Conservation (phyloP, 1,139 yeast genomes). For the Candida glucosophila region DNA sequence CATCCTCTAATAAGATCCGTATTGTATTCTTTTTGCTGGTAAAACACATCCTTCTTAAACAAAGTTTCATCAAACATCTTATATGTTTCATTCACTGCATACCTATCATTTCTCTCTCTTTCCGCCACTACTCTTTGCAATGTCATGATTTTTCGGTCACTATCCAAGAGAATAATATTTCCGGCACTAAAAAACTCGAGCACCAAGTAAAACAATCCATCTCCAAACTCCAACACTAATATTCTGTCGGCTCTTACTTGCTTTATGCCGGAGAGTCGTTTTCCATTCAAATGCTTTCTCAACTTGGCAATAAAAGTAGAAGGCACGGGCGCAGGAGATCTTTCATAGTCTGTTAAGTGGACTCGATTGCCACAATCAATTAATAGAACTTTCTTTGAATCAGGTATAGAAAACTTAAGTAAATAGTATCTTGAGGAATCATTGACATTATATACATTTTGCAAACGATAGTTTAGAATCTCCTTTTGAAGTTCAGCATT, state of each 20-base stretch:
- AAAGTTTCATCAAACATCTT: slow-evolving; percentile 46
- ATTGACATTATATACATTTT: slow-evolving; percentile 77
- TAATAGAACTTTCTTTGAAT: slow-evolving; percentile 65
- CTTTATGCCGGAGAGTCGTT: slow-evolving; percentile 63
- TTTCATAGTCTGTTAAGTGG: slow-evolving; percentile 71
- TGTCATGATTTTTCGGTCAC: slow-evolving; percentile 56
- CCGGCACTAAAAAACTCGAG: slow-evolving; percentile 95
- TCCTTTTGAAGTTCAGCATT: slow-evolving; percentile 53
- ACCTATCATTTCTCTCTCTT: slow-evolving; percentile 49
- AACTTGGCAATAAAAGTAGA: slow-evolving; percentile 79
- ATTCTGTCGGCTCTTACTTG: slow-evolving; percentile 78
- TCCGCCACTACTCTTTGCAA: slow-evolving; percentile 75
- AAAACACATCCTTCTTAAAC: slow-evolving; percentile 23
- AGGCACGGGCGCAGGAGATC: slow-evolving; percentile 75
- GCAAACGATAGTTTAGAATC: slow-evolving; percentile 61
- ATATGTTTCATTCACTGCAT: slow-evolving; percentile 69
- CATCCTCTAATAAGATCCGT: slow-evolving; percentile 36
- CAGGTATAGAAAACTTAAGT: slow-evolving; percentile 76
- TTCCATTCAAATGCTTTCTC: slow-evolving; percentile 76
- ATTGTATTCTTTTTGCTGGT: slow-evolving; percentile 14
- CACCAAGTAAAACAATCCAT: slow-evolving; percentile 69
- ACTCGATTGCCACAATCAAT: slow-evolving; percentile 83
- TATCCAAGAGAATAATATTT: slow-evolving; percentile 70
- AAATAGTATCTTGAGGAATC: slow-evolving; percentile 67
- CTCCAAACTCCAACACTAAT: slow-evolving; percentile 72